Percentiles rank a stretch among this genome's conserved stretches.
Conservation (phyloP, 2,329 filamentous ascomycete species). For the Knufia fluminis region DNA sequence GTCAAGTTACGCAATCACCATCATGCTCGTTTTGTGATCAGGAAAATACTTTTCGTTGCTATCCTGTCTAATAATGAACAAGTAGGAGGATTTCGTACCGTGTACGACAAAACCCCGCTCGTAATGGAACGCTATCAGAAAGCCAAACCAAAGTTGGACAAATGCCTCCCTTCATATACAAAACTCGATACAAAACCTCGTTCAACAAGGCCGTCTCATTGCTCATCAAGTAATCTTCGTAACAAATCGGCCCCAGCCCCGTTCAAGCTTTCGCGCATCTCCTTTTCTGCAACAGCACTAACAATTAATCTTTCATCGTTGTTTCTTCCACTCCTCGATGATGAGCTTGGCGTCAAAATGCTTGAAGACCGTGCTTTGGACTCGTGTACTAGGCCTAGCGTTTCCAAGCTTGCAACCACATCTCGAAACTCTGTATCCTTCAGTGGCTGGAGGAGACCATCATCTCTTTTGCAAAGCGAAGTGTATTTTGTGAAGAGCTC, state of each 20-base stretch:
- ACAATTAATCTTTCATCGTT: slow-evolving; percentile 69
- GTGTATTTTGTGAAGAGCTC: slow-evolving; percentile 76
- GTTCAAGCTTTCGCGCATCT: slow-evolving; percentile 61
- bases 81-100: too few species aligned
- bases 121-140: too few species aligned
- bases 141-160: too few species aligned
- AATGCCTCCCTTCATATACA: neutral
- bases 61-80: too few species aligned
- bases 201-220: neutral
- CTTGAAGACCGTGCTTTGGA: slow-evolving; percentile 57
- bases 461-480: slow-evolving; percentile 72
- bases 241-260: slow-evolving; percentile 44
- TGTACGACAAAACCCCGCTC: too few species aligned
- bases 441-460: slow-evolving; percentile 71
- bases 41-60: too few species aligned
- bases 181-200: neutral
- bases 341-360: slow-evolving; percentile 61
- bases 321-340: slow-evolving; percentile 43
- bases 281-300: slow-evolving; percentile 70
- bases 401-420: slow-evolving; percentile 81
- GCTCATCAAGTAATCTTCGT: slow-evolving; percentile 29
- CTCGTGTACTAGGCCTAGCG: slow-evolving; percentile 66
- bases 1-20: neutral
- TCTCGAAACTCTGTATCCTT: slow-evolving; percentile 90
- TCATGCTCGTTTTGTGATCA: too few species aligned